Evolutionary conservation across 257 asterid genomes (phyloP).

Genomic region (Salvia splendens): DNA sequence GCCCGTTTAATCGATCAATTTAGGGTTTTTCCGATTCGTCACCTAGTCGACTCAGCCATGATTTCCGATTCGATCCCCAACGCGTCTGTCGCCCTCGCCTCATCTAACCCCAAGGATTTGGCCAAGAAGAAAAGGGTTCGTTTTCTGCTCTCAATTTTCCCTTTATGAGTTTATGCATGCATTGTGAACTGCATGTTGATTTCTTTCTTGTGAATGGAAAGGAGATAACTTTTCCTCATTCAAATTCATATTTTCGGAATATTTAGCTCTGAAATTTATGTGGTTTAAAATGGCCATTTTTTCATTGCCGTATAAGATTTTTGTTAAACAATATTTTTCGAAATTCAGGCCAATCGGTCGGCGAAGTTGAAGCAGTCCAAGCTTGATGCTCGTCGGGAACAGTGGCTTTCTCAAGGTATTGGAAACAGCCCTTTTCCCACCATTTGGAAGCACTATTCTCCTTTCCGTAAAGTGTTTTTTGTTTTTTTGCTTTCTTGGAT

Average conservation of each 20-base stretch:
- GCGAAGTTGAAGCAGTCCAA: slow-evolving; percentile 94
- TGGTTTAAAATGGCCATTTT: slow-evolving; percentile 1
- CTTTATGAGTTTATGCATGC: slow-evolving; percentile 18
- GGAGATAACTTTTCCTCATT: background rate
- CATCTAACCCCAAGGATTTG: slow-evolving; percentile 67
- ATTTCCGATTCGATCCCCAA: slow-evolving; percentile 69
- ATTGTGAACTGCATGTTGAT: slow-evolving; percentile 23
- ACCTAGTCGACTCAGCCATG: slow-evolving; percentile 54
- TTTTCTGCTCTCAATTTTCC: slow-evolving; percentile 16
- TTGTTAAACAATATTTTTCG: background rate
- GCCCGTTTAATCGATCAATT: slow-evolving; percentile 34
- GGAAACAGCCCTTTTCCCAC: slow-evolving; percentile 22
- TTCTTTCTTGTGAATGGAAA: background rate
- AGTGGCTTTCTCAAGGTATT: slow-evolving; percentile 96
- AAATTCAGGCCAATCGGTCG: slow-evolving; percentile 68
- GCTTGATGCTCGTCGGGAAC: slow-evolving; percentile 93
- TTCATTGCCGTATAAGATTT: background rate
- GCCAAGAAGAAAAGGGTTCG: slow-evolving; percentile 78
- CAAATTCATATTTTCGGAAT: slow-evolving; percentile 4
- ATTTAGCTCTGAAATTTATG: background rate
- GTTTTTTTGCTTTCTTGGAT: background rate
- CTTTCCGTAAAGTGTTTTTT: background rate
- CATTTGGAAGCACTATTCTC: background rate
- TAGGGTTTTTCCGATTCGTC: slow-evolving; percentile 61
- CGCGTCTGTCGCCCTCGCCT: slow-evolving; percentile 58